Percentiles rank a stretch among this genome's conserved stretches.
These are phyloP conservation scores for Colletotrichum sp. DNA, from an alignment of 2,329 filamentous ascomycete genomes.

Conservation along the genomic window DNA sequence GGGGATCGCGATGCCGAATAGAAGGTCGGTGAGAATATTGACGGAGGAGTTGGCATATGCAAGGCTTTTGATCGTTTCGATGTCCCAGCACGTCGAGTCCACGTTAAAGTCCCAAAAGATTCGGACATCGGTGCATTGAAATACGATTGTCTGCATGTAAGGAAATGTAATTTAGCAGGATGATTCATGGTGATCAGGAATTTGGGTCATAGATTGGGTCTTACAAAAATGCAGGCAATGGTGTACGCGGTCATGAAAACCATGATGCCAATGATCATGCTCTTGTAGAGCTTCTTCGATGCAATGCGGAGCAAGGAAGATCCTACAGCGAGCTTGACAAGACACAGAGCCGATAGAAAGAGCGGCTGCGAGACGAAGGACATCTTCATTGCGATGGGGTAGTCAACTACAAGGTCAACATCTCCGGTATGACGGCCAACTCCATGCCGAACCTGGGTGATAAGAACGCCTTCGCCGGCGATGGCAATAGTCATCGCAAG, in stretches of 20 bases:
- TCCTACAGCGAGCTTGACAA: constrained; percentile 48
- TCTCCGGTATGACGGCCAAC: constrained; percentile 51
- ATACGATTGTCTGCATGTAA: constrained; percentile 41
- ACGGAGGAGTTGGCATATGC: constrained; percentile 45
- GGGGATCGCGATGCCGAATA: constrained; percentile 44
- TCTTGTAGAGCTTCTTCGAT: constrained; percentile 36
- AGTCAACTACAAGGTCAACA: constrained; percentile 35
- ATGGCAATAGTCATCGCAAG: constrained; percentile 35
- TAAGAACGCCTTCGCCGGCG: constrained; percentile 42
- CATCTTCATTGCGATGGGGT: constrained; percentile 41
- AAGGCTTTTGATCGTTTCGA: constrained; percentile 41
- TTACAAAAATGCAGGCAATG: constrained; percentile 39
- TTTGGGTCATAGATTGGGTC: neutral
- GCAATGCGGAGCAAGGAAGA: constrained; percentile 46
- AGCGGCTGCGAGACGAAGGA: constrained; percentile 50
- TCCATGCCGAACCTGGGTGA: constrained; percentile 45
- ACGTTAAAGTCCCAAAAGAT: constrained; percentile 48
- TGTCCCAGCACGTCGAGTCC: constrained; percentile 45
- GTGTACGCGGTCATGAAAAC: constrained; percentile 37
- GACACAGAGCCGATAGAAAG: constrained; percentile 44
- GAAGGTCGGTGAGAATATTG: constrained; percentile 40
- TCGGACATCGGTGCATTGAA: constrained; percentile 53
- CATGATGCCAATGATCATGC: constrained; percentile 42
- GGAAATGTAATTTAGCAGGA: neutral
- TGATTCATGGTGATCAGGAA: neutral